Evolutionary conservation across 2,329 filamentous ascomycete genomes (phyloP).

Genomic region (Phyllosticta citriasiana): DNA sequence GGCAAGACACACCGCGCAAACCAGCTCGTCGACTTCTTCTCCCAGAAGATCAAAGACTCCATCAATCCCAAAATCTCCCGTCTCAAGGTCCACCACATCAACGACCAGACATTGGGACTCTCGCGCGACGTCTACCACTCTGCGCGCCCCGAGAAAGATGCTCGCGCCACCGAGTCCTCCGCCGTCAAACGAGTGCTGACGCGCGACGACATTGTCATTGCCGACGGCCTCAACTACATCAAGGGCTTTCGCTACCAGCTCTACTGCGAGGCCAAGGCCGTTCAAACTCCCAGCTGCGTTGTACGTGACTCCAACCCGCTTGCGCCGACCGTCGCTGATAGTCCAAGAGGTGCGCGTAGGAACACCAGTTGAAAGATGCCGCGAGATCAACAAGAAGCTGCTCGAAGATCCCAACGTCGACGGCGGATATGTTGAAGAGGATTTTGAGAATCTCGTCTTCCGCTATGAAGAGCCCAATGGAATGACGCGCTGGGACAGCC

Average conservation of each 20-base stretch:
- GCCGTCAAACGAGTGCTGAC: conserved; percentile 68
- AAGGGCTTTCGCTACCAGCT: conserved; percentile 84
- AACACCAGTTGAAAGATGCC: conserved; percentile 45
- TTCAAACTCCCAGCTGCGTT: conserved; percentile 65
- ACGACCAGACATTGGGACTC: conserved; percentile 61
- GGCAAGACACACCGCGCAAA: conserved; percentile 52
- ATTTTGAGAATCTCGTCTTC: conserved; percentile 73
- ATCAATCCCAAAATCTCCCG: conserved; percentile 36
- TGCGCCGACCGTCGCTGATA: conserved; percentile 18
- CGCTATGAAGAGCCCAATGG: conserved; percentile 79
- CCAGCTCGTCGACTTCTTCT: conserved; percentile 57
- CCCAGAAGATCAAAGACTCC: conserved; percentile 42
- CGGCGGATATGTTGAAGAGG: conserved; percentile 45
- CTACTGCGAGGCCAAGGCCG: conserved; percentile 73
- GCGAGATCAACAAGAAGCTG: conserved; percentile 50
- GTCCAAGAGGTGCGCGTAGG: conserved; percentile 46
- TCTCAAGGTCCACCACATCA: conserved; percentile 64
- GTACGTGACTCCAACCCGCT: conserved; percentile 32
- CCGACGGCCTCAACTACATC: conserved; percentile 78
- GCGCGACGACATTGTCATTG: conserved; percentile 64
- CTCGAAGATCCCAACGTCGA: conserved; percentile 32
- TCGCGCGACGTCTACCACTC: conserved; percentile 64
- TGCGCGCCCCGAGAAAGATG: conserved; percentile 73
- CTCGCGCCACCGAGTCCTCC: conserved; percentile 63
- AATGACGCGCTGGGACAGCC: conserved; percentile 77